Evolutionary conservation across 163 green algal species (phyloP), one percentile per base, ranked within the genome.

Genomic region (Chlamydomonas reinhardtii): DNA sequence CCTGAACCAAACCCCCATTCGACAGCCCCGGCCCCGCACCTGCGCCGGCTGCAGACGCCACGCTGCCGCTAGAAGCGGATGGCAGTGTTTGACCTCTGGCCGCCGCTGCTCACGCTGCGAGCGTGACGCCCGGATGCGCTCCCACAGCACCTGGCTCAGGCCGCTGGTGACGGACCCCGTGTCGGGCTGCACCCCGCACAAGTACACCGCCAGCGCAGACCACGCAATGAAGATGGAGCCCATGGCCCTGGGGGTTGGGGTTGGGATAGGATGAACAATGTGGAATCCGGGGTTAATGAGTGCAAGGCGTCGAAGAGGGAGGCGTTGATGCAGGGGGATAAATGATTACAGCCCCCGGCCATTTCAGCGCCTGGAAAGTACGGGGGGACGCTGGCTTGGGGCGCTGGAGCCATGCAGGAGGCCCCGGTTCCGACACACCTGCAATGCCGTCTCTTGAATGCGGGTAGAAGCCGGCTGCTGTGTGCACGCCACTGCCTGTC

Each of bases 171-270:
- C 70, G 65, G 81, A 90, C 64, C 92, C 87, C 17, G 37, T 88
- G 85, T 97, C 95, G 11, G 39, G 48, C 34, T 65, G 56, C 59
- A 87, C 82, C 29, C 70, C 72, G 25, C 22, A 61, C 20, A 70
- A 27, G n/a, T 87, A 65, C 64, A 96, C 76, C 72, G 96, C 88
- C 3, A 94, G 79, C 0, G 70, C 56, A 6, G 96, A 94, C 29
- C 87, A 88, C 8, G 93, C 91, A 24, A 97, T 94, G 70, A 94
- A 90, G 9, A 98, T 74, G 61, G 87, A 69, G 35, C 96, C 95
- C 68, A 97, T 76, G 20, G 94, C 91, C 76, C 93, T n/a, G n/a
- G 2, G 66, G 29, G 24, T 16, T 17, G 32, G 3, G 27, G 4
- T 14, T 20, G 64, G 4, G 29, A 27, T 4, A 2, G 3, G 25